Evolutionary conservation across 257 asterid genomes (phyloP), one percentile per base, ranked within the genome.

Genomic region (Eucommia ulmoides): DNA sequence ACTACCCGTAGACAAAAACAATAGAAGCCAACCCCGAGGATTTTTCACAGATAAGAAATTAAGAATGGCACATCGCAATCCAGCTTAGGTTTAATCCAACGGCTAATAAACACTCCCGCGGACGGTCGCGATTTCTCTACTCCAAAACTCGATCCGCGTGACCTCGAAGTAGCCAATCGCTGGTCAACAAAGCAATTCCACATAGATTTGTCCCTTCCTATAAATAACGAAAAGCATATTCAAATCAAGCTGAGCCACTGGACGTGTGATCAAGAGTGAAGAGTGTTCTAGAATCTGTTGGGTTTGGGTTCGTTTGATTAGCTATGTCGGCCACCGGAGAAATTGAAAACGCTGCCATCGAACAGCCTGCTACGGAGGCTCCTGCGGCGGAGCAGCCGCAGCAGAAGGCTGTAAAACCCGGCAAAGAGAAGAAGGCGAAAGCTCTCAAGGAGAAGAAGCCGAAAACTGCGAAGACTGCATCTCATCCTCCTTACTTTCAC

Each of bases 401-500:
- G 22, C 20, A 42, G 33, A 59, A 54, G 52, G 58, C 26, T 22
- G 50, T 38, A 58, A 73, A 64, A 63, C 53, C 76, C 26, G 68
- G 24, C 4, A 77, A 71, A 58, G 86, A 60, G 65, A 81, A 66
- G 81, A 73, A 73, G 44, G 16, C 65, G 9, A 81, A 58, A 69
- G 81, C 55, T 22, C 67, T 74, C 3, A 79, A 54, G 59, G 78
- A 64, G 75, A 76, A 66, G 70, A 69, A 71, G 65, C 53, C 79
- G 0, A 75, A 68, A 56, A 53, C 74, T 0, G 14, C 79, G 12
- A 79, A 76, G 65, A 61, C 83, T 17, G 67, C 78, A 24, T 24
- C 89, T 1, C 93, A 82, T 57, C 93, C 93, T 0, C 75, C 93
- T 19, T 82, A 82, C 65, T 82, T 76, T 9, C 76, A 79, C 81